Conservation (phyloP, 495 filamentous ascomycete species). For the Lepidopterella palustris region DNA sequence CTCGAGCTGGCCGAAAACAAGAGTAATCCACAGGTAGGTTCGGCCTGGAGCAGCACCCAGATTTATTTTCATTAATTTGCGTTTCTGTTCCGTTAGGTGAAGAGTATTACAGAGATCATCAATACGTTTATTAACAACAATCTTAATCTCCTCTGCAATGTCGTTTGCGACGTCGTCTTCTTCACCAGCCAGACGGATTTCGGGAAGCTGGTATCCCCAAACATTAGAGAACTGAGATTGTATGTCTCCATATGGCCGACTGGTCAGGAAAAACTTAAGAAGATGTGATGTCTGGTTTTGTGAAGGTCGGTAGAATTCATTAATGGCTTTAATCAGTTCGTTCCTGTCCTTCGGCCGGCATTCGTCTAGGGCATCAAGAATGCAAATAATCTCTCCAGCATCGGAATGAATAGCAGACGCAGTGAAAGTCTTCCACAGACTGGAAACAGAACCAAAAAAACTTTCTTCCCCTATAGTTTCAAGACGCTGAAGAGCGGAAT, state of each 20-base stretch:
- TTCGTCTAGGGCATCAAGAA: constrained; percentile 47
- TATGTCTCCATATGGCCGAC: constrained; percentile 44
- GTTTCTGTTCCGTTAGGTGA: not conserved
- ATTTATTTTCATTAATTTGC: not conserved
- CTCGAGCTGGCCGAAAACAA: not conserved
- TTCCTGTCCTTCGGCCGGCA: constrained; percentile 23
- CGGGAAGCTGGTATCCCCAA: not conserved
- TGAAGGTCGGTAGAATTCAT: constrained; percentile 11
- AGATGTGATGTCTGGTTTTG: not conserved
- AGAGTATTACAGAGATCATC: not conserved
- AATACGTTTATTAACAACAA: not conserved
- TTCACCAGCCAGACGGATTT: not conserved
- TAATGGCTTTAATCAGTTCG: constrained; percentile 20
- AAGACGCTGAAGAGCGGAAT: not conserved
- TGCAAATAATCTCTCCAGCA: constrained; percentile 43
- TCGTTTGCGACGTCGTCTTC: not conserved
- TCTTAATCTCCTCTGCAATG: not conserved
- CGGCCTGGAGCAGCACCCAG: not conserved
- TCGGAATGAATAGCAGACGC: constrained; percentile 30
- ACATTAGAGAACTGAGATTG: not conserved
- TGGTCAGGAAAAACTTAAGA: constrained; percentile 47
- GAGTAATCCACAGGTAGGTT: not conserved
- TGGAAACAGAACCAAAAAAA: not conserved
- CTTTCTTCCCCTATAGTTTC: not conserved
- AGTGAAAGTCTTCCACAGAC: constrained; percentile 32